These are phyloP conservation scores for Rhodocollybia butyracea DNA, from an alignment of 768 basidiomycete species.

Conservation along the genomic window DNA sequence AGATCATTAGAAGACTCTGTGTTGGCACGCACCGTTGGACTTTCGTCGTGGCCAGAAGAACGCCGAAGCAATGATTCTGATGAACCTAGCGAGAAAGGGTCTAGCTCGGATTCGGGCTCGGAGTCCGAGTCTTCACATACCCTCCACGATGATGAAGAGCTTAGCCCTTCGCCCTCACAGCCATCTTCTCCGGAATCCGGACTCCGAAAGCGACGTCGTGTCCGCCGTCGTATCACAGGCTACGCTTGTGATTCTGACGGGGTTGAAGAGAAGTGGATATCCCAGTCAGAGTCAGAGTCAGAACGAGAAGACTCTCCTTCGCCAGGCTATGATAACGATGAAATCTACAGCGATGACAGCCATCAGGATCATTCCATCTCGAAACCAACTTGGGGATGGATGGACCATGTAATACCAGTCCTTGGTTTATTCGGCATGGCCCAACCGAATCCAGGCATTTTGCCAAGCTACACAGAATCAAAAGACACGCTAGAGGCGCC, in stretches of 20 bases:
- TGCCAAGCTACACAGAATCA: neutral
- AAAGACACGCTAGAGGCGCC: neutral
- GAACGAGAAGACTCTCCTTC: conserved; percentile 23
- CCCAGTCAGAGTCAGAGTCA: conserved; percentile 9
- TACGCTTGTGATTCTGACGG: conserved; percentile 41
- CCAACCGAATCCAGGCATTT: neutral
- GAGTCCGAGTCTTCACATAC: neutral
- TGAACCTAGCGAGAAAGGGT: neutral
- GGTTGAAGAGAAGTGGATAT: neutral
- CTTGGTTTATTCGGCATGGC: neutral
- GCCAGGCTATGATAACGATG: neutral
- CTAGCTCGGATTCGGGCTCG: neutral
- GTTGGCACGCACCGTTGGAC: neutral
- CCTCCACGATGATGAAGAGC: neutral
- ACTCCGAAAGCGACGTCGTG: conserved; percentile 21
- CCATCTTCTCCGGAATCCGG: neutral
- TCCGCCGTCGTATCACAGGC: conserved; percentile 25
- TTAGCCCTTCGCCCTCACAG: neutral
- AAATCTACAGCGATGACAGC: neutral
- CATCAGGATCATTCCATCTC: neutral
- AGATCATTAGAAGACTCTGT: neutral
- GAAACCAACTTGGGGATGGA: neutral
- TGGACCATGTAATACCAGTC: neutral
- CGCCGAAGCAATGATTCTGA: neutral
- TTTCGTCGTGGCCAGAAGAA: neutral